Base-by-base conservation (phyloP, 23 red algal genomes). In the Gracilaria gracilis region DNA sequence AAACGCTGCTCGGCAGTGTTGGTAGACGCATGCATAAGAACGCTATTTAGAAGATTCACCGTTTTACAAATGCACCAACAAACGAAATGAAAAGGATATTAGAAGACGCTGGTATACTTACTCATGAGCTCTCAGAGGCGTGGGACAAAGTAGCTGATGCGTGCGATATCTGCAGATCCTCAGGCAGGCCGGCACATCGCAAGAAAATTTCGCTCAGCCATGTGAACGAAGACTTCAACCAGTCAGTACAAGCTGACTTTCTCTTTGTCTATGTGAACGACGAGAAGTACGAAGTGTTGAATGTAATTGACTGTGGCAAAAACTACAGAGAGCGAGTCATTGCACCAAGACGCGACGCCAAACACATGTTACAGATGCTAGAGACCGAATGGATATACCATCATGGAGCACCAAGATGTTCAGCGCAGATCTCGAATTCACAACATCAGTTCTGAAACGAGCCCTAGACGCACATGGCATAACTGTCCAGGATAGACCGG, bases 391-490 rank as follows among this genome's bases (percentile, higher is more conserved):
- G 83, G 83, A 53, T 86, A 21, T 86, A 74, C 40, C 64, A 49
- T 51, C 83, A 86, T 50, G 83, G 83, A 17, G 83, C 83, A 73
- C 59, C 83, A 35, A 46, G 46, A 46, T 4, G 24, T 86, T 86
- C 37, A 86, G 83, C 67, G 83, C 83, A 24, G 83, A 86, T 37
- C 83, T 32, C 28, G 83, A 86, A 61, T 86, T 86, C 49, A 53
- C 40, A 4, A 74, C 12, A 49, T 32, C 83, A 40, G 61, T 72
- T 16, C 83, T 86, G 25, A 72, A 72, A 74, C 35, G 39, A 35
- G 21, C 72, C 27, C 37, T 70, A 13, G 47, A 34, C 16, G 23
- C 61, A 28, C 57, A 72, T 42, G 50, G 32, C 19, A 86, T 86
- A 61, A 28, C 40, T 15, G n/a, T 70, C 7, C 37, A 47, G 12